Conservation (phyloP, 768 basidiomycete species). For the Gymnopilus dilepis region DNA sequence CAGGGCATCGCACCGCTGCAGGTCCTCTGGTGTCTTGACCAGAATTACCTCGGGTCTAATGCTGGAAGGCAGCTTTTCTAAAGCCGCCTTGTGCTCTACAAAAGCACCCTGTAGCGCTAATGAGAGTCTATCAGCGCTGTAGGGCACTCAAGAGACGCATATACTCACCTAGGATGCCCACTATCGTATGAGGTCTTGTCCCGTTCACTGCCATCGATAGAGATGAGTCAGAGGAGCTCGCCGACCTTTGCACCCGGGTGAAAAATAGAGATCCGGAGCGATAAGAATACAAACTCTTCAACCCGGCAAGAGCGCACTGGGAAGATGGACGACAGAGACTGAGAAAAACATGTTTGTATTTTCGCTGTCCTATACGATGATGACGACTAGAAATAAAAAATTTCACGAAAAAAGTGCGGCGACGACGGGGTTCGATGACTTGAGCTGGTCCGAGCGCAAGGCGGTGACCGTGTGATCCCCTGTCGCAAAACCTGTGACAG, state of each 20-base stretch:
- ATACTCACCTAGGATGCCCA: conserved; percentile 59
- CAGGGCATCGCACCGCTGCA: conserved; percentile 77
- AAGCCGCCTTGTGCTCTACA: conserved; percentile 78
- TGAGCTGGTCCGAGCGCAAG: conserved; percentile 34
- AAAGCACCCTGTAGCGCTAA: conserved; percentile 94
- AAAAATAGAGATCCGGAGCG: conserved; percentile 9
- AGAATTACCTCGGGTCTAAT: conserved; percentile 53
- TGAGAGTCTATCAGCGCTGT: conserved; percentile 15
- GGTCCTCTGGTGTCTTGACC: conserved; percentile 79
- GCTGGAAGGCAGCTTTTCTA: conserved; percentile 60
- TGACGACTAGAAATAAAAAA: neutral
- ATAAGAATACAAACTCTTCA: neutral
- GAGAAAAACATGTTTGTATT: neutral
- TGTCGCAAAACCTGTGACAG: conserved; percentile 11
- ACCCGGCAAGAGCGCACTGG: neutral
- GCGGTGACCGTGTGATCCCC: conserved; percentile 22
- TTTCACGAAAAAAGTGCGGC: neutral
- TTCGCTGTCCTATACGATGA: neutral
- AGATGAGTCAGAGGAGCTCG: neutral
- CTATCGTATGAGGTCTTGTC: conserved; percentile 19
- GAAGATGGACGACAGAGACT: neutral
- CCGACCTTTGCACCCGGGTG: conserved; percentile 3
- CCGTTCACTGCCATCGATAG: conserved; percentile 6
- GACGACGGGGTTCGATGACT: conserved; percentile 4
- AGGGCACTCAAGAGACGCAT: neutral